phyloP scores from a whole-genome alignment of 345 rosid species.

The Mercurialis annua region DNA sequence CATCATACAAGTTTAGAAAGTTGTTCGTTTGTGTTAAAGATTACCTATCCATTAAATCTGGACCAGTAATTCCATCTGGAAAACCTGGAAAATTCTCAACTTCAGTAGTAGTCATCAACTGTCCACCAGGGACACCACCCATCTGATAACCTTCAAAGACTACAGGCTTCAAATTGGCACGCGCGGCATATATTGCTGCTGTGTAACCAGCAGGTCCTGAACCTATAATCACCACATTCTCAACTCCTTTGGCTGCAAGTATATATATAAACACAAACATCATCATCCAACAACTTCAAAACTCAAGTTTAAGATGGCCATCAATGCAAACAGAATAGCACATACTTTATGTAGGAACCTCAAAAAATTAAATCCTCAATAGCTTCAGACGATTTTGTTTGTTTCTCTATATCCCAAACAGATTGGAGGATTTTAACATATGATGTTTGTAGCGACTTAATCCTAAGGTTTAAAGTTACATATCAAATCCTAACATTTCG shows the following conservation, averaged over 20 bases:
- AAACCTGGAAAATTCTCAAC: slow-evolving; percentile 98
- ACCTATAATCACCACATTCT: slow-evolving; percentile 86
- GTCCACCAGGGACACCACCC: slow-evolving; percentile 99
- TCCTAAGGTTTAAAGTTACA: no score
- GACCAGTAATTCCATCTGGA: slow-evolving; percentile 98
- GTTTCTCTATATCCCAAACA: no score
- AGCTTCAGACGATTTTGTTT: no score
- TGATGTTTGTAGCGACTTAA: no score
- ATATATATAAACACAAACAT: neutral
- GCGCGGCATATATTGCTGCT: slow-evolving; percentile 94
- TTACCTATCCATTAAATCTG: slow-evolving; percentile 97
- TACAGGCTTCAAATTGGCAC: slow-evolving; percentile 97
- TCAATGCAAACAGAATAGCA: neutral
- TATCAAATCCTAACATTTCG: no score
- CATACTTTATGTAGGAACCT: neutral
- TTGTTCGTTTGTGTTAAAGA: neutral
- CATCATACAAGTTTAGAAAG: neutral
- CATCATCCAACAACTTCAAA: no score
- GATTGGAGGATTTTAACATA: no score
- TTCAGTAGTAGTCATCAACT: slow-evolving; percentile 95
- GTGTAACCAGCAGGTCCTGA: slow-evolving; percentile 99
- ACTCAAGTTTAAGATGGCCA: neutral
- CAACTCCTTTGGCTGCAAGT: slow-evolving; percentile 62
- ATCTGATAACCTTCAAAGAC: slow-evolving; percentile 94
- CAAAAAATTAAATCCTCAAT: no score